phyloP scores from a whole-genome alignment of 495 filamentous ascomycete species.

The Podospora comata region DNA sequence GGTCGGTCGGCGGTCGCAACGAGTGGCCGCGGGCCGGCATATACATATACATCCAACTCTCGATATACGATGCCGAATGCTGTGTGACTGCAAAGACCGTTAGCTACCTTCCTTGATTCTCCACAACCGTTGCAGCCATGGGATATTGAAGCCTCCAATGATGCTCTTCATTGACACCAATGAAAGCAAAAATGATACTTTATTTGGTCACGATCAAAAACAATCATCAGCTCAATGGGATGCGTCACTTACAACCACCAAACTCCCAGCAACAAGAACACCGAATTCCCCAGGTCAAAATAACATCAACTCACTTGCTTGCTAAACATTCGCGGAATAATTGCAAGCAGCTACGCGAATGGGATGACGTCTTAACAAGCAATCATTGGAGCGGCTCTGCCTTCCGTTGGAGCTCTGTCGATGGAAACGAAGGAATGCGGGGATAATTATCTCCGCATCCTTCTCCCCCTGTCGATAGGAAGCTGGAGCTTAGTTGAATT shows the following conservation, averaged over 20 bases:
- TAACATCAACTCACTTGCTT: neutral
- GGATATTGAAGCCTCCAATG: neutral
- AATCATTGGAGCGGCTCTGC: constrained; percentile 10
- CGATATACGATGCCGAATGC: constrained; percentile 4
- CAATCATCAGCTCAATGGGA: neutral
- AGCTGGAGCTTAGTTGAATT: neutral
- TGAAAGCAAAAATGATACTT: neutral
- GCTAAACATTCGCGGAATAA: constrained; percentile 8
- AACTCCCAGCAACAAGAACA: neutral
- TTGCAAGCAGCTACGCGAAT: neutral
- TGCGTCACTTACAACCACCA: neutral
- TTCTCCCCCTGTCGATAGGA: neutral
- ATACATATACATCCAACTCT: neutral
- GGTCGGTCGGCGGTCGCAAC: neutral
- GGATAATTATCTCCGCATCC: neutral
- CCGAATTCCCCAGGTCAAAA: neutral
- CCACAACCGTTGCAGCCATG: neutral
- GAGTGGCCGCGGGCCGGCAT: neutral
- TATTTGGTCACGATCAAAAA: neutral
- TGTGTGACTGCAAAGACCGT: constrained; percentile 9
- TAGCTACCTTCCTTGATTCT: neutral
- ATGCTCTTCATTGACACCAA: neutral
- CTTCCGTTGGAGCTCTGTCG: constrained; percentile 1
- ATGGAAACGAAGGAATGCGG: neutral
- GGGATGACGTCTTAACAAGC: constrained; percentile 3